Evolutionary conservation across 176 grass and related monocot genomes (phyloP).

Genomic region (Bromus sterilis): DNA sequence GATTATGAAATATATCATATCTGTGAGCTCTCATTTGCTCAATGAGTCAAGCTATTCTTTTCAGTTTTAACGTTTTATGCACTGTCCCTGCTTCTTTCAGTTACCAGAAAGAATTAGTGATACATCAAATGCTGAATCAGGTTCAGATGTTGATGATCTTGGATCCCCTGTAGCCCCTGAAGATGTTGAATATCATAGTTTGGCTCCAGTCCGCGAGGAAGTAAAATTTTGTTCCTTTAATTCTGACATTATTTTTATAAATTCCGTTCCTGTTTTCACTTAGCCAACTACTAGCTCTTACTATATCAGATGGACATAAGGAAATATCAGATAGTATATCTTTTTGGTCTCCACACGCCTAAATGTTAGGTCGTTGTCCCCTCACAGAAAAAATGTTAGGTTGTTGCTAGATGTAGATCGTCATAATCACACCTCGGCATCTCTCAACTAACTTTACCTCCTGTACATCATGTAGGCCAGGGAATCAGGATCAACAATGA

Average conservation of each 20-base stretch:
- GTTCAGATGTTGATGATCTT: slow-evolving; percentile 80
- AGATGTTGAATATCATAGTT: slow-evolving; percentile 63
- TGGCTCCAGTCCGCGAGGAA: slow-evolving; percentile 89
- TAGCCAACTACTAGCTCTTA: not conserved
- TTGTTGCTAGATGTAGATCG: slow-evolving; percentile 2
- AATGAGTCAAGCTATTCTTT: not conserved
- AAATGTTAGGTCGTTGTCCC: not conserved
- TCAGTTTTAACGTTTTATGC: slow-evolving; percentile 25
- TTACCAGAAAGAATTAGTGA: slow-evolving; percentile 66
- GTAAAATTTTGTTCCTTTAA: slow-evolving; percentile 34
- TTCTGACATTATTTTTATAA: not conserved
- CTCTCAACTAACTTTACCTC: slow-evolving; percentile 4
- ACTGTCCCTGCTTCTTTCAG: slow-evolving; percentile 40
- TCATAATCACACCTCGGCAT: not conserved
- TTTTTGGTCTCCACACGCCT: not conserved
- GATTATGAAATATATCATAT: slow-evolving; percentile 18
- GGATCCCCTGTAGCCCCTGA: slow-evolving; percentile 51
- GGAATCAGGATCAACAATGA: slow-evolving; percentile 53
- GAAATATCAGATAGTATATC: not conserved
- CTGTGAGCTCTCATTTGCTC: slow-evolving; percentile 10
- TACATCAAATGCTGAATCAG: slow-evolving; percentile 79
- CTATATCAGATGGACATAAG: not conserved
- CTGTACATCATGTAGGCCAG: slow-evolving; percentile 36
- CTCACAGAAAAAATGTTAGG: not conserved
- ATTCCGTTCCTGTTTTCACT: not conserved